Base-by-base conservation (phyloP, 1,139 yeast genomes). In the Protomyces inouyei region DNA sequence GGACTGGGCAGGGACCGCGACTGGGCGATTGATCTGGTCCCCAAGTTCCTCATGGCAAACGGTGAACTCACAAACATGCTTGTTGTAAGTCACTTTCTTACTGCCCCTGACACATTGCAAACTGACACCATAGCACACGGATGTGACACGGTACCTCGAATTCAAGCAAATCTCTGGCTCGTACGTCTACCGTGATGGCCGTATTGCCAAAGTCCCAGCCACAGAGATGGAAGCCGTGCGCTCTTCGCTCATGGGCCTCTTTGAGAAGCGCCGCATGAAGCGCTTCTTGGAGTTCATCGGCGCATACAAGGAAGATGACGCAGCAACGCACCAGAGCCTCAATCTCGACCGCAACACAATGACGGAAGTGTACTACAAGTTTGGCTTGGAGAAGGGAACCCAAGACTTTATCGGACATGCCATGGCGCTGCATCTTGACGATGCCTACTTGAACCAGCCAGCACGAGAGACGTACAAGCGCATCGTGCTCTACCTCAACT, bases 331-430 rank as follows among this genome's bases (percentile, higher is more conserved):
- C 73, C 92, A 88, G 73, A 95, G 90, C 9, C 80, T 92, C 61
- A 86, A 92, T 74, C 81, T 95, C 71, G 97, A 93, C 76, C 82
- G 80, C 69, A 87, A 87, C 76, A 89, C 97, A 64, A 93, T 93
- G 95, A 89, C 89, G 70, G 97, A 91, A 71, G 86, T 93, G 40
- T 93, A 88, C 76, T 83, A 83, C 73, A 87, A 93, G 75, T 95
- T 87, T 74, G 96, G 98, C 9, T 83, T 93, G 68, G 98, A 95
- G 72, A 83, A 84, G 67, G 97, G 97, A 55, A 92, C 98, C 38
- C 87, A 90, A 73, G 98, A 95, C 76, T 93, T 93, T 73, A 88
- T 95, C 71, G 99, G 98, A 53, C 98, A 93, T 76, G 95, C 98
- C 18, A 95, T 93, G 98, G 99, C 98, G 6, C 82, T 93, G 68